phyloP scores from a whole-genome alignment of 2,329 filamentous ascomycete genomes.

The Basipetospora chlamydospora region DNA sequence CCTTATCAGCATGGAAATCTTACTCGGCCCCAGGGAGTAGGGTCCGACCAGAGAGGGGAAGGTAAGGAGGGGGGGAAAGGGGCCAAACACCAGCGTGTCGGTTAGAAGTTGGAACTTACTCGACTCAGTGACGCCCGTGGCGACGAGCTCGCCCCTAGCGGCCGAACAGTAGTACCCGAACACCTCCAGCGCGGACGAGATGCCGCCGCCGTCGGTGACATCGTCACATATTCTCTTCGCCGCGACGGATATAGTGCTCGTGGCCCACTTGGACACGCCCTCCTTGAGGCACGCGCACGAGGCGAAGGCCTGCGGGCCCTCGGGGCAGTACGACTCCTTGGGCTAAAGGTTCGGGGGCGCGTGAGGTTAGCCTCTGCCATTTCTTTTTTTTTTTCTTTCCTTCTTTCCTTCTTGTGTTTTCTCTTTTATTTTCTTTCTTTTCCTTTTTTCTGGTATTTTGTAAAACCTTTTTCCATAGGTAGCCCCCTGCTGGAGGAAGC shows the following conservation, averaged over 20 bases:
- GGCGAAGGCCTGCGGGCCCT: conserved; percentile 32
- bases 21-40: no score
- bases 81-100: no score
- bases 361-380: background rate
- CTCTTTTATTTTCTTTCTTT: no score
- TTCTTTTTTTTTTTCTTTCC: no score
- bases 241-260: conserved; percentile 26
- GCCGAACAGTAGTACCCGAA: conserved; percentile 36
- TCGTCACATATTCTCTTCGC: conserved; percentile 31
- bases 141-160: conserved; percentile 25
- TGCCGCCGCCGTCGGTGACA: conserved; percentile 26
- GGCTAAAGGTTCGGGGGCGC: conserved; percentile 1
- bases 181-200: conserved; percentile 30
- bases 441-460: no score
- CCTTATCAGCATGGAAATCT: conserved; percentile 14
- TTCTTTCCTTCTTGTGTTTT: no score
- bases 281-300: conserved; percentile 38
- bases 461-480: no score
- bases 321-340: conserved; percentile 20
- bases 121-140: conserved; percentile 24
- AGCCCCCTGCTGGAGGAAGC: no score
- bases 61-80: conserved; percentile 2
- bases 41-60: conserved; percentile 6
- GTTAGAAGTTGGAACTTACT: conserved; percentile 11
- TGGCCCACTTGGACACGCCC: conserved; percentile 27